Percentiles rank a stretch among this genome's conserved stretches.
Evolutionary conservation across 139 green algal genomes (phyloP).

Genomic region (Eudorina sp.): DNA sequence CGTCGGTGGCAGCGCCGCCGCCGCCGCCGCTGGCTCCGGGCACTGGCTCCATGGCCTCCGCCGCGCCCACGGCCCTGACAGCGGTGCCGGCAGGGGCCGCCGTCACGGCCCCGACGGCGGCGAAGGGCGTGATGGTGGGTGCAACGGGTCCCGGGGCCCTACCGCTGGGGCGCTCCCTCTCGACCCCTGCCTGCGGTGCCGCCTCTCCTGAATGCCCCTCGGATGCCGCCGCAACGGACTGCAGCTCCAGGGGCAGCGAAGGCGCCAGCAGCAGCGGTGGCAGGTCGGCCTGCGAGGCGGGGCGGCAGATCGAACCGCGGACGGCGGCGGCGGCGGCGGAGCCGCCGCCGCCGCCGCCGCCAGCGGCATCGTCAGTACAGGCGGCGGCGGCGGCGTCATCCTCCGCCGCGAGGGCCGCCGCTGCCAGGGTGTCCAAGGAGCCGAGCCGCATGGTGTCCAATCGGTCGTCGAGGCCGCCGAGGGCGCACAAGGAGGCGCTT

Average conservation of each 20-base stretch:
- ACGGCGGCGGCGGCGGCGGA: not conserved
- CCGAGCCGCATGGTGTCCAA: conserved; percentile 15
- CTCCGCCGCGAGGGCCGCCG: conserved; percentile 25
- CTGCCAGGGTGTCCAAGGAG: conserved; percentile 40
- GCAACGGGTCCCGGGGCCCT: not conserved
- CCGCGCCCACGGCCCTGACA: not conserved
- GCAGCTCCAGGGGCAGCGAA: too few species aligned
- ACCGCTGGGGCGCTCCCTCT: too few species aligned
- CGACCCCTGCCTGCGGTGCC: too few species aligned
- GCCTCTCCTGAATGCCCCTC: too few species aligned
- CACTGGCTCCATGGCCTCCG: not conserved
- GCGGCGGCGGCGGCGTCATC: not conserved
- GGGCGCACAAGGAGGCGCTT: not conserved
- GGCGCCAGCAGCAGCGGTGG: not conserved
- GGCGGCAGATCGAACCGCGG: too few species aligned
- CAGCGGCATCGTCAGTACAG: too few species aligned
- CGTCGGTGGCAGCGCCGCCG: not conserved
- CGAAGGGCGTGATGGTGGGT: conserved; percentile 20
- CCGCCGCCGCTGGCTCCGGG: not conserved
- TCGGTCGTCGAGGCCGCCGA: conserved; percentile 2
- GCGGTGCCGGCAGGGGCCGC: not conserved
- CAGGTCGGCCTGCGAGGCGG: not conserved
- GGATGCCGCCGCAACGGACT: too few species aligned
- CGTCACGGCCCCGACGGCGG: not conserved
- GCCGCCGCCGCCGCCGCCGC: not conserved